Percentiles rank a stretch among this genome's conserved stretches.
Conservation (phyloP, 257 asterid species). For the Solanum clarkiae region DNA sequence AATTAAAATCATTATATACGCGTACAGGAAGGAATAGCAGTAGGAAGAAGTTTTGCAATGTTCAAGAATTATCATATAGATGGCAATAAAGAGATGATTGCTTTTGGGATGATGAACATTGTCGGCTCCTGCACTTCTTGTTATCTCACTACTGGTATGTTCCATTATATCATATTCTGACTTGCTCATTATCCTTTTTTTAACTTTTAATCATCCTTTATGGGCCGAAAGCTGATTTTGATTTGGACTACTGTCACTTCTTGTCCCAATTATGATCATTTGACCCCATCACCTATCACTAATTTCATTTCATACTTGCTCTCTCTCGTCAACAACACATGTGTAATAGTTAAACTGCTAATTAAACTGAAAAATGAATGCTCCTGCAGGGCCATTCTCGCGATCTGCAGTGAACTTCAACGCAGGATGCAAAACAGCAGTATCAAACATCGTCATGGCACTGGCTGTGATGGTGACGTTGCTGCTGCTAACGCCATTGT, state of each 20-base stretch:
- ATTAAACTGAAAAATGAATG: not conserved
- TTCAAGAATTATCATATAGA: slow-evolving; percentile 85
- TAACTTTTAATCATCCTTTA: not conserved
- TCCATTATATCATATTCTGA: not conserved
- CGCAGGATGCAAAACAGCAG: slow-evolving; percentile 97
- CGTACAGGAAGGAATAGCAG: slow-evolving; percentile 93
- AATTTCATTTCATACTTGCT: not conserved
- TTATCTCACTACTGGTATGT: slow-evolving; percentile 81
- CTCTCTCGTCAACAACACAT: too few relatives aligned
- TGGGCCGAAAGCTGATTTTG: not conserved
- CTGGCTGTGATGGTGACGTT: slow-evolving; percentile 75
- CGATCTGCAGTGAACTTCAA: slow-evolving; percentile 94
- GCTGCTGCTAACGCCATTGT: slow-evolving; percentile 65
- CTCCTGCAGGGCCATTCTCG: slow-evolving; percentile 71
- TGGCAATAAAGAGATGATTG: slow-evolving; percentile 98
- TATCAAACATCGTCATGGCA: slow-evolving; percentile 93
- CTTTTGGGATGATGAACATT: slow-evolving; percentile 86
- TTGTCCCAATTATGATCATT: not conserved
- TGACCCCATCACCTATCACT: not conserved
- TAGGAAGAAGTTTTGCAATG: slow-evolving; percentile 93
- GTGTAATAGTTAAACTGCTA: too few relatives aligned
- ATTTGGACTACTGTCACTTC: not conserved
- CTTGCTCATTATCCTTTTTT: not conserved
- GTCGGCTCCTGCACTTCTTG: slow-evolving; percentile 89
- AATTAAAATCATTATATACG: too few relatives aligned